Evolutionary conservation across 1,284 basidiomycete species (phyloP).

Genomic region (Apiotrichum montevideense): DNA sequence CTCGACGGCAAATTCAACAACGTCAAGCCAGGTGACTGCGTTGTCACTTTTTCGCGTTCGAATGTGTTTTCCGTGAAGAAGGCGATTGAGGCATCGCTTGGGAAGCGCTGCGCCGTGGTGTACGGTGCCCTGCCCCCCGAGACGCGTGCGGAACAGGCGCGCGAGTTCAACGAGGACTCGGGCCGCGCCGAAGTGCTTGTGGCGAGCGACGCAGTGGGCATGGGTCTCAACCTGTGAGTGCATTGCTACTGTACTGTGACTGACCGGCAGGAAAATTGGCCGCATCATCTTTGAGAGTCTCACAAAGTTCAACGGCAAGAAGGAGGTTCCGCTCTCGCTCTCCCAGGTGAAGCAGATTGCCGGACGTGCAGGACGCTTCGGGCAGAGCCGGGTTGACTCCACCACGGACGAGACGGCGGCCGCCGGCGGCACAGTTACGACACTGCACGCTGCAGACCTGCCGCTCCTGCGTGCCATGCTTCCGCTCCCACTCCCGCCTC

Average conservation of each 20-base stretch:
- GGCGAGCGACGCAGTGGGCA: conserved; percentile 88
- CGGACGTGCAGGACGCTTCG: conserved; percentile 89
- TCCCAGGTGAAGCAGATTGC: conserved; percentile 95
- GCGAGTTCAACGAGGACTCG: conserved; percentile 72
- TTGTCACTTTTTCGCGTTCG: conserved; percentile 77
- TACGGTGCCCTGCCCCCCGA: conserved; percentile 88
- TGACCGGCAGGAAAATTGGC: conserved; percentile 68
- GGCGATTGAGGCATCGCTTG: conserved; percentile 62
- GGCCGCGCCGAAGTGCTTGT: conserved; percentile 79
- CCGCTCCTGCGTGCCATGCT: conserved; percentile 54
- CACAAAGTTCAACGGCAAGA: conserved; percentile 65
- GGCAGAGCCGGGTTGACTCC: conserved; percentile 51
- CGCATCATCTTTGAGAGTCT: conserved; percentile 77
- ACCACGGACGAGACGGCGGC: conserved; percentile 36
- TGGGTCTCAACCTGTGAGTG: conserved; percentile 90
- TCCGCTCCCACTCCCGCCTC: conserved; percentile 48
- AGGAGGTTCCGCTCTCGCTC: conserved; percentile 56
- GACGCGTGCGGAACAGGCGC: conserved; percentile 79
- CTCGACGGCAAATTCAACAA: conserved; percentile 60
- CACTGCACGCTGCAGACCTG: conserved; percentile 63
- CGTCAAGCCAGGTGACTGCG: conserved; percentile 78
- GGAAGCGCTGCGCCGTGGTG: conserved; percentile 74
- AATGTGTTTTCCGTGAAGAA: conserved; percentile 75
- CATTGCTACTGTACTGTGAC: neutral
- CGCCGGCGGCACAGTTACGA: conserved; percentile 65